Conservation (phyloP, 495 filamentous ascomycete genomes). For the Xylaria scruposa region DNA sequence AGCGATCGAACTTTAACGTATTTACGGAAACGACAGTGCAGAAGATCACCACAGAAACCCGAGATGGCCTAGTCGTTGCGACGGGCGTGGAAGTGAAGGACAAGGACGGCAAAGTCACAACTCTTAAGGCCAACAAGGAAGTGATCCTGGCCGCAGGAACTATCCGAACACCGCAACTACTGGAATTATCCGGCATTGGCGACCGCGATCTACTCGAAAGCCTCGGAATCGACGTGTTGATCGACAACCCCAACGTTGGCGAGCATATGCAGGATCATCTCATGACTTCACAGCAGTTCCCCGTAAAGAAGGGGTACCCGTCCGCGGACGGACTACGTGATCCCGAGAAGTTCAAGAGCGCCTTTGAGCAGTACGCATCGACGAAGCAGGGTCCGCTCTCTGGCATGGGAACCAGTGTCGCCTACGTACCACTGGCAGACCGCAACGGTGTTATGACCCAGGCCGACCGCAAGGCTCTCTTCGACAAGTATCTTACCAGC, state of each 20-base stretch:
- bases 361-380: slow-evolving; percentile 47
- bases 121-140: slow-evolving; percentile 48
- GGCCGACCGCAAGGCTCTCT: slow-evolving; percentile 37
- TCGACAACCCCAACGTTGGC: slow-evolving; percentile 78
- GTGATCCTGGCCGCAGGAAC: slow-evolving; percentile 67
- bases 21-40: slow-evolving; percentile 53
- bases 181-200: slow-evolving; percentile 80
- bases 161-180: slow-evolving; percentile 64
- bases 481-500: slow-evolving; percentile 36
- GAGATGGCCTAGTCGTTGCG: slow-evolving; percentile 37
- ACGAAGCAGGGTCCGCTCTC: slow-evolving; percentile 46
- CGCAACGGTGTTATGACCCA: slow-evolving; percentile 40
- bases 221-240: slow-evolving; percentile 71
- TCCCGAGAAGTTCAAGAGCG: slow-evolving; percentile 42
- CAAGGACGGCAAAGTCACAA: slow-evolving; percentile 40
- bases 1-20: slow-evolving; percentile 53
- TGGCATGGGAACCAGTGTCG: slow-evolving; percentile 48
- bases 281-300: slow-evolving; percentile 48
- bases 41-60: slow-evolving; percentile 49
- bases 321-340: slow-evolving; percentile 54
- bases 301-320: slow-evolving; percentile 48
- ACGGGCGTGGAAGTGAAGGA: slow-evolving; percentile 44
- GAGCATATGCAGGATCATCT: slow-evolving; percentile 66
- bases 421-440: slow-evolving; percentile 52
- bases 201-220: slow-evolving; percentile 65